phyloP scores from a whole-genome alignment of 441 rosid genomes.

The Pelargonium myrrhifolium region DNA sequence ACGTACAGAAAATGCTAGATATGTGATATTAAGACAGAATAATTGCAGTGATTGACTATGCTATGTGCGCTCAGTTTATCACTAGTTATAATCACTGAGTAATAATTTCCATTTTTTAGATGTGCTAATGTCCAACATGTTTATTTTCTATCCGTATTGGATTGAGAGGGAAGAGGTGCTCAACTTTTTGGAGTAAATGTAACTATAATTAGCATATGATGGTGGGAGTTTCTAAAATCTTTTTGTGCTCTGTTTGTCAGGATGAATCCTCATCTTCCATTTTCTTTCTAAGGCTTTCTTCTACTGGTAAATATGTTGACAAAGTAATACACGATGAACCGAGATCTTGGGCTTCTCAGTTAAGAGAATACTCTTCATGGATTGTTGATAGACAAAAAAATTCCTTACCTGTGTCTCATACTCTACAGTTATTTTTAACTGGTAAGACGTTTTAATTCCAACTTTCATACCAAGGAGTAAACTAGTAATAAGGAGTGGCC shows the following conservation, averaged over 20 bases:
- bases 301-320: constrained; percentile 27
- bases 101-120: background rate
- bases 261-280: constrained; percentile 35
- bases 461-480: background rate
- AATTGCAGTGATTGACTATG: background rate
- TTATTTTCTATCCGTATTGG: background rate
- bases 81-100: background rate
- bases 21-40: background rate
- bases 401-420: constrained; percentile 33
- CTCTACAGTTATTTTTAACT: constrained; percentile 30
- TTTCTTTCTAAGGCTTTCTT: constrained; percentile 47
- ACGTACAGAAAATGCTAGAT: background rate
- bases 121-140: constrained; percentile 1
- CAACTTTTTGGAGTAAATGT: background rate
- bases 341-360: constrained; percentile 55
- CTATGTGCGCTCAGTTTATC: background rate
- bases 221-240: constrained; percentile 11
- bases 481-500: constrained; percentile 1
- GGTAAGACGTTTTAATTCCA: constrained; percentile 29
- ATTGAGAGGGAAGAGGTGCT: constrained; percentile 12
- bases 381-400: constrained; percentile 46
- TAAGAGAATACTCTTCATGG: constrained; percentile 46
- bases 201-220: constrained; percentile 8
- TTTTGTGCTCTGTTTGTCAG: constrained; percentile 39
- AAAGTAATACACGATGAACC: constrained; percentile 29